A percentile compares a stretch with the other conserved stretches of the same genome.
phyloP scores from a whole-genome alignment of 495 filamentous ascomycete genomes.

The Tetracladium setigerum region DNA sequence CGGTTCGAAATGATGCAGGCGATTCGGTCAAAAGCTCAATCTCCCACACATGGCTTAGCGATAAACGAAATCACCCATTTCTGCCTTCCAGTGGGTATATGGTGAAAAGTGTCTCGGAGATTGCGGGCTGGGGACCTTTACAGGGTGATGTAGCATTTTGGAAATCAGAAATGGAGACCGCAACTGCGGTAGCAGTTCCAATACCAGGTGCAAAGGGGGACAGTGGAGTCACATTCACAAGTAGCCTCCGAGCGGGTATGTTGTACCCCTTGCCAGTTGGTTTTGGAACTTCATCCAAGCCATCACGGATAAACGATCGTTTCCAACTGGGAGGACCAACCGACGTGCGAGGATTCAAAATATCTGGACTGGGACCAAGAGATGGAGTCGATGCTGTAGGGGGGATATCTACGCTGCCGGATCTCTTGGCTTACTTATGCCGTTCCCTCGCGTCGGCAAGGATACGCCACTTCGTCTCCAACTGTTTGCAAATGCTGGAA shows the following conservation, averaged over 20 bases:
- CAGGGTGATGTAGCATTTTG: conserved; percentile 85
- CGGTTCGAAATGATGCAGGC: conserved; percentile 75
- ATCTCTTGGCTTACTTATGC: conserved; percentile 74
- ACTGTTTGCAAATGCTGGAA: conserved; percentile 83
- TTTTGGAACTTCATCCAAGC: conserved; percentile 44
- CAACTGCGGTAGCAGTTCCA: conserved; percentile 63
- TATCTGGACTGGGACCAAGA: conserved; percentile 79
- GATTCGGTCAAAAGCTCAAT: conserved; percentile 86
- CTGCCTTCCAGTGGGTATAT: conserved; percentile 78
- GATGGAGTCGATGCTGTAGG: conserved; percentile 81
- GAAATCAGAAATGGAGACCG: conserved; percentile 78
- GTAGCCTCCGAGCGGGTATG: conserved; percentile 45
- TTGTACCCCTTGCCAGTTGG: conserved; percentile 46
- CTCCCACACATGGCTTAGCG: conserved; percentile 70
- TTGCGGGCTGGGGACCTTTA: conserved; percentile 80
- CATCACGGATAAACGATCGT: conserved; percentile 84
- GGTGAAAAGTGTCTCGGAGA: conserved; percentile 64
- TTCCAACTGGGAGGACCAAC: conserved; percentile 93
- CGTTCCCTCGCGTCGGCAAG: conserved; percentile 67
- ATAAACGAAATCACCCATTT: conserved; percentile 71
- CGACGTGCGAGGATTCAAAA: conserved; percentile 87
- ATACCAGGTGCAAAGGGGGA: conserved; percentile 57
- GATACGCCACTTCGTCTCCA: conserved; percentile 84
- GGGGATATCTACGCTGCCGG: conserved; percentile 84
- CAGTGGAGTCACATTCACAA: conserved; percentile 57